Evolutionary conservation across 2,329 filamentous ascomycete species (phyloP).

Genomic region (Paracoccidioides lutzii): DNA sequence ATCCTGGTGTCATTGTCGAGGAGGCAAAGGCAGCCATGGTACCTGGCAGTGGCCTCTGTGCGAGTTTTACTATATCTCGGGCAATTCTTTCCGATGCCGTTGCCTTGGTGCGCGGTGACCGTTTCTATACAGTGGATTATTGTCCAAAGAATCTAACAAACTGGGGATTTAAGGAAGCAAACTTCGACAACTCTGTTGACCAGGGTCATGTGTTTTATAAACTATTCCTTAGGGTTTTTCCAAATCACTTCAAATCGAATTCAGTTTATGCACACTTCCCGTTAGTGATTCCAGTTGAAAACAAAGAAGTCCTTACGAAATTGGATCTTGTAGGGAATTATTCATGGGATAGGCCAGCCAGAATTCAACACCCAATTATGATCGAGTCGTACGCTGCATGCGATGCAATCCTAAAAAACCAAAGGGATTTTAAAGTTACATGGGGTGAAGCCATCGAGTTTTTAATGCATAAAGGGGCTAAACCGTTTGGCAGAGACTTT

Average conservation of each 20-base stretch:
- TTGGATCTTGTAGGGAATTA: slow-evolving; percentile 12
- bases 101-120: slow-evolving; percentile 30
- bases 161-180: slow-evolving; percentile 29
- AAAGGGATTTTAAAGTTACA: slow-evolving; percentile 15
- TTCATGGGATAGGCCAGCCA: slow-evolving; percentile 12
- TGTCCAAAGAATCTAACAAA: slow-evolving; percentile 24
- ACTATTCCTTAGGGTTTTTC: slow-evolving; percentile 18
- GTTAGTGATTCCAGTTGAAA: slow-evolving; percentile 16
- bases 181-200: slow-evolving; percentile 17
- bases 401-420: slow-evolving; percentile 13
- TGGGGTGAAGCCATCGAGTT: slow-evolving; percentile 13
- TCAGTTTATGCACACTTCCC: slow-evolving; percentile 18
- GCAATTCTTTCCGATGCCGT: slow-evolving; percentile 34
- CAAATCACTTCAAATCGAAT: slow-evolving; percentile 16
- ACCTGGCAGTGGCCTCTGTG: slow-evolving; percentile 26
- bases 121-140: slow-evolving; percentile 26
- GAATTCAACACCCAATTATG: slow-evolving; percentile 7
- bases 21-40: slow-evolving; percentile 24
- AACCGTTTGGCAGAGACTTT: slow-evolving; percentile 12
- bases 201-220: slow-evolving; percentile 20
- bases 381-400: slow-evolving; percentile 11
- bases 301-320: slow-evolving; percentile 15
- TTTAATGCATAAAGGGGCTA: slow-evolving; percentile 10
- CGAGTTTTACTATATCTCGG: slow-evolving; percentile 27
- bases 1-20: slow-evolving; percentile 50